These are phyloP conservation scores for Kwoniella mangroviensis DNA, from an alignment of 768 basidiomycete species.

Conservation along the genomic window DNA sequence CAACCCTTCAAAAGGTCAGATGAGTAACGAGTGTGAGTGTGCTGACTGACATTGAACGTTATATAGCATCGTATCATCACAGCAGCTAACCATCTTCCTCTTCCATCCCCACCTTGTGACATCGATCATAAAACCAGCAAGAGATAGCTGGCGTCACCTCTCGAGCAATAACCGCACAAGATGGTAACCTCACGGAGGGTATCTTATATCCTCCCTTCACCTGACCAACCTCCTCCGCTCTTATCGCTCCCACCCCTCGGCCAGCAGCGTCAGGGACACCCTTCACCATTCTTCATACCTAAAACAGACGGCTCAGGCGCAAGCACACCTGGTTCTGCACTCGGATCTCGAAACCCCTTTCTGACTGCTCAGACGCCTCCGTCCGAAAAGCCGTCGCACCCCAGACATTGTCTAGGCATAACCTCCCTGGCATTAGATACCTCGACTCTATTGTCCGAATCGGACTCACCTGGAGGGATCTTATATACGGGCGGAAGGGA, in stretches of 20 bases:
- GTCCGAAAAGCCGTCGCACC: conserved; percentile 59
- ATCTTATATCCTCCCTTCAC: conserved; percentile 84
- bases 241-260: conserved; percentile 74
- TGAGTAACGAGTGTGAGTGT: not conserved
- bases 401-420: conserved; percentile 85
- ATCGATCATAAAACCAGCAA: not conserved
- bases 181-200: conserved; percentile 63
- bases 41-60: not conserved
- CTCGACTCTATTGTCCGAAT: conserved; percentile 74
- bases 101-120: not conserved
- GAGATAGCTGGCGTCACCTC: not conserved
- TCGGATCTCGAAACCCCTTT: conserved; percentile 42
- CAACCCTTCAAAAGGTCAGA: not conserved
- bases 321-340: conserved; percentile 16
- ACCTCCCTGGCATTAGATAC: conserved; percentile 85
- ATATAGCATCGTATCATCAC: not conserved
- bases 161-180: not conserved
- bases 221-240: conserved; percentile 66
- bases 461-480: conserved; percentile 75
- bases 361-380: conserved; percentile 39
- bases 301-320: conserved; percentile 25
- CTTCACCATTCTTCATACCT: conserved; percentile 70
- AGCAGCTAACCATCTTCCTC: too few relatives aligned
- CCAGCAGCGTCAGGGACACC: conserved; percentile 68
- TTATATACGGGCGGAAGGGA: conserved; percentile 88